Evolutionary conservation across 148 eudicot species (phyloP), one percentile per base, ranked within the genome.

Genomic region (Rhododendron henanense): DNA sequence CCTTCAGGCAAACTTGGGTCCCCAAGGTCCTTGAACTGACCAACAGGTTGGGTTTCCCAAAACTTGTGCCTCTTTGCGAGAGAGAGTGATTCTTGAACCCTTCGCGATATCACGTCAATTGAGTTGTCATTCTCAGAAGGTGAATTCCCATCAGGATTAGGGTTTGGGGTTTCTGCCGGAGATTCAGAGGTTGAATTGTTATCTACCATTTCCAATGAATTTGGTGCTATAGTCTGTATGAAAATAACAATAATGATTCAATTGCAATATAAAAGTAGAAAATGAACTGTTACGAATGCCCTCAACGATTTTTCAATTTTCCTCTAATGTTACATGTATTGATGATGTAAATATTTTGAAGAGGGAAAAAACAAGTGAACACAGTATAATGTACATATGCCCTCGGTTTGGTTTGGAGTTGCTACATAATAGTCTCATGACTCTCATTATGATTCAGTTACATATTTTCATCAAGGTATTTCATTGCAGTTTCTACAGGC

Each of bases 21-120:
- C 8, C 94, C 94, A 23, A 93, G 61, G 59, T 94, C 96, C 90
- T 90, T 92, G 81, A 92, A 93, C 76, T 94, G 96, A 41, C 96
- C 93, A 79, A 94, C 96, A 31, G 95, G 96, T 71, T 93, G 95
- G 16, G 95, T 93, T 83, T 94, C 96, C 96, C 96, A 94, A 89
- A 94, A 94, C 91, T 91, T 93, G 61, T 94, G 96, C 41, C 88
- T 90, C 82, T 90, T 89, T 41, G 90, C 90, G 19, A 91, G 84
- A 78, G 95, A 87, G 47, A 94, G 90, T 25, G 95, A 92, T 61
- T 93, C 96, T 79, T 92, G 96, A 85, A 94, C 89, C 89, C 88
- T 89, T 75, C 89, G 81, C 39, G 92, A 84, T 50, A 94, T 78
- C 8, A 86, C 86, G 48, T 93, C 94, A 81, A 92, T 80, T 5